Base-by-base conservation (phyloP, 352 stramenopile genomes). In the Pythium periplocum region DNA sequence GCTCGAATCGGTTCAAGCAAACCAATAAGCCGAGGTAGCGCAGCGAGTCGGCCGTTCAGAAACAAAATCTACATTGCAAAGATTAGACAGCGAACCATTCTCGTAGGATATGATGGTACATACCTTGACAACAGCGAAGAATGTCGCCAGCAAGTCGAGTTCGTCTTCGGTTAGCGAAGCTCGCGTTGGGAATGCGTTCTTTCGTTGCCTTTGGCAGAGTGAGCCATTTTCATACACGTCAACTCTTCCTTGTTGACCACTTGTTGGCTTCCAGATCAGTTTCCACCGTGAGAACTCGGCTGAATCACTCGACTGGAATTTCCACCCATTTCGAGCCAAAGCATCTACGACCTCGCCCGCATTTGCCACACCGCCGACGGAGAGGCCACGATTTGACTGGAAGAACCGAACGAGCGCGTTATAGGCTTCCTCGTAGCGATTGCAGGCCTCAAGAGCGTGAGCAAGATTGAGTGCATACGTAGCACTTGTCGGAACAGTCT, bases 51-150 rank as follows among this genome's bases (percentile, higher is more conserved):
- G 7, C 84, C 86, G 17, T 70, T 77, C 30, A 94, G 34, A 56
- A 93, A 97, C 38, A 96, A 41, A 43, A 95, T 78, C 62, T 74
- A 57, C 8, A 26, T 26, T 26, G 17, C 17, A 26, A 26, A 26
- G 17, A 26, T 26, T 26, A 26, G 17, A 26, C 0, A 0, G 17
- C 17, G 17, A 26, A 26, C 17, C 17, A 26, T 26, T 26, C 17
- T 26, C 17, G 17, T 26, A 26, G 17, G 17, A 26, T 26, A 0
- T 26, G 17, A 26, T 26, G 17, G 17, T 26, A 26, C 39, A 12
- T 46, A 71, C 66, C 62, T 96, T 96, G n/a, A 87, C 70, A 11
- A 90, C 41, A 2, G 83, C 81, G 53, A 92, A 94, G 52, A 83
- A 77, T 37, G 87, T 80, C 31, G 86, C 85, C 1, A 97, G 48